Percentiles rank a stretch among this genome's conserved stretches.
Conservation (phyloP, 352 stramenopile genomes). For the Phytophthora parvispora region DNA sequence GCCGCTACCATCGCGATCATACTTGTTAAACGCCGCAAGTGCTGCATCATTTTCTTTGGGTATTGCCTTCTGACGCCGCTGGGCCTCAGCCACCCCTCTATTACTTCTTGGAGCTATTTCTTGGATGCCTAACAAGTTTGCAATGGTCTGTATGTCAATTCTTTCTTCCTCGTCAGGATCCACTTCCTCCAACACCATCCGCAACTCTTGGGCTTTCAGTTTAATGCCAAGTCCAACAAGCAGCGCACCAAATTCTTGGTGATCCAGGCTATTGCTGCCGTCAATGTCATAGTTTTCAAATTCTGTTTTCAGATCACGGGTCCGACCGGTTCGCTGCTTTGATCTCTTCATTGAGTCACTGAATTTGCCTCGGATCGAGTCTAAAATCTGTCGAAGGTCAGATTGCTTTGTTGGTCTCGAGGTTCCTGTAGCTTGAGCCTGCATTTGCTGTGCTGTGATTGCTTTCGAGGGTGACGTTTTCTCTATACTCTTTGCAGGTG, state of each 20-base stretch:
- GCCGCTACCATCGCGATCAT: slow-evolving; percentile 50
- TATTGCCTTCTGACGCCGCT: background rate
- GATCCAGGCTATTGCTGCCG: slow-evolving; percentile 56
- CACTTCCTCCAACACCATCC: slow-evolving; percentile 43
- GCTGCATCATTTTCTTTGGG: slow-evolving; percentile 14
- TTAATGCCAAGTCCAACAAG: slow-evolving; percentile 68
- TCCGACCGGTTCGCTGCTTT: slow-evolving; percentile 17
- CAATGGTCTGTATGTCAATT: slow-evolving; percentile 63
- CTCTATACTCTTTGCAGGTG: slow-evolving; percentile 5
- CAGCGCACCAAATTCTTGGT: slow-evolving; percentile 71
- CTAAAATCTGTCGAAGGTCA: slow-evolving; percentile 30
- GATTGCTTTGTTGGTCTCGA: slow-evolving; percentile 13
- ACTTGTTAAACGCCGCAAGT: slow-evolving; percentile 39
- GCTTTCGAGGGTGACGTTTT: slow-evolving; percentile 6
- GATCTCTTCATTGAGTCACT: slow-evolving; percentile 35
- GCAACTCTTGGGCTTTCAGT: slow-evolving; percentile 52
- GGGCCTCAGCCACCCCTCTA: slow-evolving; percentile 2
- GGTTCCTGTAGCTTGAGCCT: slow-evolving; percentile 5
- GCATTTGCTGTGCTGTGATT: background rate
- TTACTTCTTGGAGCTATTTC: background rate
- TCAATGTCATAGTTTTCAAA: slow-evolving; percentile 68
- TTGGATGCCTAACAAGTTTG: slow-evolving; percentile 24
- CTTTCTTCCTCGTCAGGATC: slow-evolving; percentile 54
- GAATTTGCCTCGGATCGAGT: slow-evolving; percentile 35
- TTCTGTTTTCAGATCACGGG: slow-evolving; percentile 37